Evolutionary conservation across 2,329 filamentous ascomycete genomes (phyloP), one percentile per base, ranked within the genome.

Genomic region (Fusarium scirpi): DNA sequence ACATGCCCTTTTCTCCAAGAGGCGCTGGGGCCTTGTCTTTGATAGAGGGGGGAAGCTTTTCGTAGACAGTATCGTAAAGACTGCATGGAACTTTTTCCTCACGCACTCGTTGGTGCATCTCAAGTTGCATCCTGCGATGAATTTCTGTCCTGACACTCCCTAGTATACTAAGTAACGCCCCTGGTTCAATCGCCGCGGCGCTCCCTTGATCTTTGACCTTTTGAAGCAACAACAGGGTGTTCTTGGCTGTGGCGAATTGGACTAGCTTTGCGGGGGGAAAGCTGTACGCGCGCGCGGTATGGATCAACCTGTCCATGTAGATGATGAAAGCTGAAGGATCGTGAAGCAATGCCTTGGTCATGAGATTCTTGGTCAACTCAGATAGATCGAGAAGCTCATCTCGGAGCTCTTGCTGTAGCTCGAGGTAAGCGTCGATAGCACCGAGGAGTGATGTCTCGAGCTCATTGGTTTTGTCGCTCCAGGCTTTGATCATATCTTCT

Each of bases 81-180:
- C 25, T 18, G 25, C 49, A 53, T 53, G 49, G 24, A 12, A 41
- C 5, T 2, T 40, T 53, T 18, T 53, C 49, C 49, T 53, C 34
- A 16, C 32, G 49, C 34, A 53, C 49, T 41, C 49, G 49, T 22
- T 53, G 49, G 38, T 53, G 49, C 49, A 53, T 53, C 34, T 53
- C 49, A 6, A 53, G 34, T 30, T 53, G 13, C 34, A 53, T 53
- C 5, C 34, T 53, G 13, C 49, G 49, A 29, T 53, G 24, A 13
- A 53, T 53, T 43, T 53, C 49, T 8, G 34, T 30, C 25, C 49
- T 40, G 20, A 53, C 34, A 30, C 24, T 43, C n/a, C 34, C 49
- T 22, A 53, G 49, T 29, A 43, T 43, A 43, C 16, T 7, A 30
- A 53, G 34, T 5, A 53, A 43, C 34, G 32, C 25, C 25, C 30